Evolutionary conservation across 139 green algal genomes (phyloP).

Genomic region (Auxenochlorella pyrenoidosa): DNA sequence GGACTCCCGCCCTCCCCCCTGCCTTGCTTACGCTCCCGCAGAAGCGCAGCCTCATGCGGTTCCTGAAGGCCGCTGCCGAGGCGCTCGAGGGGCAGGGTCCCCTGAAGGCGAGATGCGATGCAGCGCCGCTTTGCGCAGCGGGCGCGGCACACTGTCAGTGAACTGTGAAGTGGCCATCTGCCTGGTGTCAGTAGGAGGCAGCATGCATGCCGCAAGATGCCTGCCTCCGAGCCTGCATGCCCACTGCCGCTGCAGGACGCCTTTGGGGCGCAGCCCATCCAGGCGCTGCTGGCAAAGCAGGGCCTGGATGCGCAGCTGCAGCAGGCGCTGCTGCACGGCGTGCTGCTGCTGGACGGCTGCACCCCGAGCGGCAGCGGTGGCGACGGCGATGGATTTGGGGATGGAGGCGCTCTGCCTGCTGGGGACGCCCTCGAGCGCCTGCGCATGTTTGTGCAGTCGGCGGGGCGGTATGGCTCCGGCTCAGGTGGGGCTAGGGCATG

Average conservation of each 20-base stretch:
- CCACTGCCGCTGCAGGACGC: not conserved
- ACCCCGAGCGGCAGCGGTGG: not conserved
- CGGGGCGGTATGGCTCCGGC: conserved; percentile 50
- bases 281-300: conserved; percentile 45
- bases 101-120: conserved; percentile 4
- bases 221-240: not conserved
- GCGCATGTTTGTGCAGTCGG: conserved; percentile 58
- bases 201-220: not conserved
- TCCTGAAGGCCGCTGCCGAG: conserved; percentile 61
- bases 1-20: not conserved
- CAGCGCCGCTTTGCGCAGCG: too few species aligned
- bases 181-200: too few species aligned
- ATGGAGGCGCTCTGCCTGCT: conserved; percentile 23
- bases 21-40: conserved; percentile 48
- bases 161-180: too few species aligned
- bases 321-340: conserved; percentile 69
- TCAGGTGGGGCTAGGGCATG: not conserved
- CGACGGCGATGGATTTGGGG: not conserved
- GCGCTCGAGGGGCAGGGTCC: conserved; percentile 18
- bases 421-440: conserved; percentile 50
- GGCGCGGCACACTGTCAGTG: too few species aligned
- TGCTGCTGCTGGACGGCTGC: conserved; percentile 54
- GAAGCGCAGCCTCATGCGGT: conserved; percentile 84
- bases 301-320: conserved; percentile 60
- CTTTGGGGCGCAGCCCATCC: conserved; percentile 37